These are phyloP conservation scores for Bimuria novae-zelandiae DNA, from an alignment of 2,329 filamentous ascomycete genomes.

Conservation along the genomic window DNA sequence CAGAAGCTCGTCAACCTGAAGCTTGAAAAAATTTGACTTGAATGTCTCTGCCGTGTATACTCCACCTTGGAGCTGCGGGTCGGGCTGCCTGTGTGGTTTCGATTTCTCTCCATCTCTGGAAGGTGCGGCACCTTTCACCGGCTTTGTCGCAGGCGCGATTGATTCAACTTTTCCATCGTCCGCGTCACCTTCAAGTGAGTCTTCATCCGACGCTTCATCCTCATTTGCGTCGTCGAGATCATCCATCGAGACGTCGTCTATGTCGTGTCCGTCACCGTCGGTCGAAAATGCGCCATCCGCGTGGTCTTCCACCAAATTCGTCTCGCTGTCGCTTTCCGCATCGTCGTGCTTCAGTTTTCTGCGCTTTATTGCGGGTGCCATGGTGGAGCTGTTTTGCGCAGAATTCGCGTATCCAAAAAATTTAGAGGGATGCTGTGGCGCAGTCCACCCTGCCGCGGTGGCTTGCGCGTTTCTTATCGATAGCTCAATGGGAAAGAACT, in stretches of 20 bases:
- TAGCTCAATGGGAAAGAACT: conserved; percentile 1
- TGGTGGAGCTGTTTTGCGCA: conserved; percentile 12
- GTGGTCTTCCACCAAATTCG: conserved; percentile 29
- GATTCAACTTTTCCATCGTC: conserved; percentile 10
- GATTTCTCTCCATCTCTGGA: conserved; percentile 8
- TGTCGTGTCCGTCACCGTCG: conserved; percentile 19
- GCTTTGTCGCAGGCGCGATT: conserved; percentile 8
- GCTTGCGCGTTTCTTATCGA: conserved; percentile 4
- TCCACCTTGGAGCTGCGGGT: conserved; percentile 38
- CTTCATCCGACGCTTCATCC: conserved; percentile 16
- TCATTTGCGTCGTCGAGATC: conserved; percentile 16
- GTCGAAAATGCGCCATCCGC: conserved; percentile 12
- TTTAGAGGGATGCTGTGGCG: background rate
- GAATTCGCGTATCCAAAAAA: conserved; percentile 4
- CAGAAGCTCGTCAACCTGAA: conserved; percentile 69
- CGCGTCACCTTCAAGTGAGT: conserved; percentile 16
- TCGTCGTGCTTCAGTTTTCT: conserved; percentile 52
- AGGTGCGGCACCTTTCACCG: conserved; percentile 5
- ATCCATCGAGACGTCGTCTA: conserved; percentile 22
- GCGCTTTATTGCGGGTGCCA: conserved; percentile 50
- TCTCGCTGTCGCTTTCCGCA: conserved; percentile 33
- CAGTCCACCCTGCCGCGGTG: conserved; percentile 1
- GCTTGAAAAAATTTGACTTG: conserved; percentile 69
- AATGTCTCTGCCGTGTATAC: conserved; percentile 60
- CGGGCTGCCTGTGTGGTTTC: conserved; percentile 28